These are phyloP conservation scores for Lentithecium fluviatile DNA, from an alignment of 495 filamentous ascomycete genomes.

Conservation along the genomic window DNA sequence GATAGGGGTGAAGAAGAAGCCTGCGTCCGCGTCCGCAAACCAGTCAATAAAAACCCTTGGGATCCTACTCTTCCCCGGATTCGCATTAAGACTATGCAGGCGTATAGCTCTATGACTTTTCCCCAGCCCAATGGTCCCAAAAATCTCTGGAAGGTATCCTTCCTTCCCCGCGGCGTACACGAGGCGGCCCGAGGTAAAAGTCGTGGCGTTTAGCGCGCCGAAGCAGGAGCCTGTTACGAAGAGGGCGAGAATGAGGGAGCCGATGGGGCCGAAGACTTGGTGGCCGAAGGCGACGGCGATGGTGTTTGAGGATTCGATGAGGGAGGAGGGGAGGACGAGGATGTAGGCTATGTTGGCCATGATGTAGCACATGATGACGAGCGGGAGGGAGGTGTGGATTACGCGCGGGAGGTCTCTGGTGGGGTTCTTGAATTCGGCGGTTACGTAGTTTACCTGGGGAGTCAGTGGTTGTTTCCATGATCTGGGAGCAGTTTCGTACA, in stretches of 20 bases:
- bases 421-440: conserved; percentile 92
- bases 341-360: conserved; percentile 92
- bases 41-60: conserved; percentile 24
- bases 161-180: conserved; percentile 95
- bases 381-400: conserved; percentile 94
- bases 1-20: conserved; percentile 77
- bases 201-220: conserved; percentile 89
- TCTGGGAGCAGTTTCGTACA: conserved; percentile 51
- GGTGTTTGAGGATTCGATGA: conserved; percentile 83
- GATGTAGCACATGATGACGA: conserved; percentile 88
- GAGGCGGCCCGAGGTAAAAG: conserved; percentile 87
- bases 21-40: conserved; percentile 43
- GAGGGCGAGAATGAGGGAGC: conserved; percentile 81
- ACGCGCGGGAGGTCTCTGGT: conserved; percentile 86
- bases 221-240: conserved; percentile 81
- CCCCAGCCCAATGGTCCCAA: conserved; percentile 74
- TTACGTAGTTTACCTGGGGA: conserved; percentile 89
- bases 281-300: conserved; percentile 90
- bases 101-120: conserved; percentile 35
- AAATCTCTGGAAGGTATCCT: conserved; percentile 82
- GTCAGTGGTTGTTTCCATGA: conserved; percentile 5
- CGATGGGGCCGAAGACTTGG: conserved; percentile 82
- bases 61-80: conserved; percentile 6
- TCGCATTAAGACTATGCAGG: conserved; percentile 32
- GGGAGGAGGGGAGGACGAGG: conserved; percentile 79